Base-by-base conservation (phyloP, 2,329 filamentous ascomycete species). In the Diaporthe velutina region DNA sequence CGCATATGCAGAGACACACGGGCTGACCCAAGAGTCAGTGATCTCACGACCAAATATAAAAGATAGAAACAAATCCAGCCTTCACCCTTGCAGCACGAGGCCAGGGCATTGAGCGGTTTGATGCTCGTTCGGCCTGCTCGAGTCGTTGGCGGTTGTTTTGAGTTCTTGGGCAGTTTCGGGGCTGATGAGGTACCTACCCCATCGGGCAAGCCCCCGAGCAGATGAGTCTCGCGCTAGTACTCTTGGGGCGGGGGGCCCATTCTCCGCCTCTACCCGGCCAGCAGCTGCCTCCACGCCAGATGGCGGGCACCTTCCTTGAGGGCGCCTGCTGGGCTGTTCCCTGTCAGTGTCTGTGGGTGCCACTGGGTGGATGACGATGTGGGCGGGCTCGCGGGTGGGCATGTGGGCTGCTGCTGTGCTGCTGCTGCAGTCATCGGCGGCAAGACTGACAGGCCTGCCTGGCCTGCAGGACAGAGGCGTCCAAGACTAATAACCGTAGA, bases 141-240 rank as follows among this genome's bases (percentile, higher is more conserved):
- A 52, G 70, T 64, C 45, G 70, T 38, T 33, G 35, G 70, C 57
- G 19, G 70, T 33, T 54, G 70, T 50, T 64, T 60, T 38, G 48
- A 54, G 42, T 61, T 72, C 48, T 45, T 33, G 28, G 38, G 38
- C 64, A 19, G 64, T 68, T 68, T 68, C 64, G 38, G 45, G 70
- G 57, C 54, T 50, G 64, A 38, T 57, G 54, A 70, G 61, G n/a
- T 54, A 70, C 72, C 72, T 73, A 61, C 72, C 54, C 54, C 30
- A 70, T 70, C 40, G 35, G 72, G 72, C 67, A 70, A 68, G 70
- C 48, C 22, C 61, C 40, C 28, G 45, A n/a, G 42, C 40, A n/a
- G n/a, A 42, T 7, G 22, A 70, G 33, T 30, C 33, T 50, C 42
- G 64, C 19, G 33, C 72, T 70, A 60, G 42, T 42, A 48, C 61